These are phyloP conservation scores for Pythium dissotocum DNA, from an alignment of 352 stramenopile species.

Conservation along the genomic window DNA sequence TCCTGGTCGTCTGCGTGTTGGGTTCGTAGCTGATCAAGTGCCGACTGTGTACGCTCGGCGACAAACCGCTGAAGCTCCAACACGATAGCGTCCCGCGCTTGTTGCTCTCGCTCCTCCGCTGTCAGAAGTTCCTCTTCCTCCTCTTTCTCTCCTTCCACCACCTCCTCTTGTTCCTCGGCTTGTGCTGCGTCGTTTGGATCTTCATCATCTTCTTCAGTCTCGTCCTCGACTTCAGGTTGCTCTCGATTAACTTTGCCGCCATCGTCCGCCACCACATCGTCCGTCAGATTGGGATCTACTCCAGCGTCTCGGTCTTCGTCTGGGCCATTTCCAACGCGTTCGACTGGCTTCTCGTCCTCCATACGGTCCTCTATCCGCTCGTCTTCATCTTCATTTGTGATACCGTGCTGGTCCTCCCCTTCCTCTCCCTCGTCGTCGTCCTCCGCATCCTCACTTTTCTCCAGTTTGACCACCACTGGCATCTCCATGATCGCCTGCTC, in stretches of 20 bases:
- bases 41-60: constrained; percentile 32
- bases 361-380: neutral
- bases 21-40: constrained; percentile 40
- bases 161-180: neutral
- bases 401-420: neutral
- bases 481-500: constrained; percentile 59
- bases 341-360: neutral
- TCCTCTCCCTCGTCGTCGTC: constrained; percentile 7
- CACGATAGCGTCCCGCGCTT: constrained; percentile 25
- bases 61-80: constrained; percentile 46
- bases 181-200: neutral
- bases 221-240: neutral
- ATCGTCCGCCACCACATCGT: neutral
- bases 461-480: constrained; percentile 25
- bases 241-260: neutral
- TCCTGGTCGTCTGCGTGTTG: constrained; percentile 11
- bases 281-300: neutral
- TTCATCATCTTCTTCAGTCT: neutral
- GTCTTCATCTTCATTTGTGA: constrained; percentile 1
- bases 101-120: constrained; percentile 8
- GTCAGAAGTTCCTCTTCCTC: neutral
- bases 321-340: neutral
- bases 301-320: neutral
- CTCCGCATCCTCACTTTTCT: constrained; percentile 1
- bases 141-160: no score